A percentile compares a stretch with the other conserved stretches of the same genome.
phyloP scores from a whole-genome alignment of 73 alveolate genomes.

The Diophrys appendiculata region DNA sequence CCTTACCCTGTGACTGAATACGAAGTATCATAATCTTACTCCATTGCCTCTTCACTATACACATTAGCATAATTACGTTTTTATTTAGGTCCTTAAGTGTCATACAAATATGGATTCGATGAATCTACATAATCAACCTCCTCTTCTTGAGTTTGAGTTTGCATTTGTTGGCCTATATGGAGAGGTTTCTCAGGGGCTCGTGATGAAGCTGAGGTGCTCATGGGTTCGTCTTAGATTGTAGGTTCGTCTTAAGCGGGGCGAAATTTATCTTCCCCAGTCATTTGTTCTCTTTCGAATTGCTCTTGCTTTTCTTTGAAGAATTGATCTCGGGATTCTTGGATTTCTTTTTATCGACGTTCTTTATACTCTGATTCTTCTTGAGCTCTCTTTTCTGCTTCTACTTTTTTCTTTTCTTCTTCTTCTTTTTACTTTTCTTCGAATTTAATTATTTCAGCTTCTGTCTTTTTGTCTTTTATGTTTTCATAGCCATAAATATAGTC shows the following conservation, averaged over 20 bases:
- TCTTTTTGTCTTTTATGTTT: conserved; percentile 57
- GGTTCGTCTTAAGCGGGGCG: conserved; percentile 3
- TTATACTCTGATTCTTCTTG: conserved; percentile 1
- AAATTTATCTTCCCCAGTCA: neutral
- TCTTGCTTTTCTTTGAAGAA: conserved; percentile 7
- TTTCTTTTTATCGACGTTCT: conserved; percentile 11
- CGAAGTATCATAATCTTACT: neutral
- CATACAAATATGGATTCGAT: neutral
- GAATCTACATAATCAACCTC: too few species aligned
- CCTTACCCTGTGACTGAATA: neutral
- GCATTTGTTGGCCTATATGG: too few species aligned
- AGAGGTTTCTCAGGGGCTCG: too few species aligned
- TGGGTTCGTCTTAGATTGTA: too few species aligned
- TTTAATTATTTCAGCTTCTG: conserved; percentile 51
- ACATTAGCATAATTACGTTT: neutral
- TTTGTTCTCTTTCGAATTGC: neutral
- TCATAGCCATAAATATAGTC: conserved; percentile 70
- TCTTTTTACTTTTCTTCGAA: conserved; percentile 13
- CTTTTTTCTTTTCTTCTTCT: conserved; percentile 4
- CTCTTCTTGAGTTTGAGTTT: too few species aligned
- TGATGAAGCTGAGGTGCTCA: too few species aligned
- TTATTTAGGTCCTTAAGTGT: neutral
- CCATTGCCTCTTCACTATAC: conserved; percentile 10
- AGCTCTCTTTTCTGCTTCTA: conserved; percentile 7
- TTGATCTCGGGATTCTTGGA: conserved; percentile 38